Evolutionary conservation across 768 basidiomycete genomes (phyloP).

Genomic region (Stropharia rugosoannulata): DNA sequence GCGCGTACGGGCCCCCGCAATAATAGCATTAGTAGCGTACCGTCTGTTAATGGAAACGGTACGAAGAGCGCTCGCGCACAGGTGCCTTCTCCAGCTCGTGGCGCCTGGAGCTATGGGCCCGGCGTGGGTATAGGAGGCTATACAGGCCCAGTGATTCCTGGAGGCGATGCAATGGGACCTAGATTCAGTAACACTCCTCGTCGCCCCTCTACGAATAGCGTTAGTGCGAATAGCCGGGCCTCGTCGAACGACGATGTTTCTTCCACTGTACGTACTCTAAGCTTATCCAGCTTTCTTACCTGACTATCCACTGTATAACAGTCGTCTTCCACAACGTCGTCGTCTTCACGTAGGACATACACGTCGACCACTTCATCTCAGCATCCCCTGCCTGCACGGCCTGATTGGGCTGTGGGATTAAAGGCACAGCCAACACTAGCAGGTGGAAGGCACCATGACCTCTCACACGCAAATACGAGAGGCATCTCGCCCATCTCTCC

Average conservation of each 20-base stretch:
- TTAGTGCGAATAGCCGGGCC: slow-evolving; percentile 55
- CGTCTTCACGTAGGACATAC: slow-evolving; percentile 75
- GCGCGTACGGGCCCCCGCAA: slow-evolving; percentile 24
- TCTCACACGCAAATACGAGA: slow-evolving; percentile 35
- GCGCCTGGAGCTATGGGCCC: slow-evolving; percentile 73
- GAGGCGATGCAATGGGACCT: slow-evolving; percentile 59
- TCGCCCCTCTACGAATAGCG: slow-evolving; percentile 53
- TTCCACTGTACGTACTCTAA: slow-evolving; percentile 62
- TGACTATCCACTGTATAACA: slow-evolving; percentile 13
- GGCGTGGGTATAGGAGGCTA: slow-evolving; percentile 52
- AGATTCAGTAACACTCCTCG: slow-evolving; percentile 54
- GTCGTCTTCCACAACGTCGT: slow-evolving; percentile 80
- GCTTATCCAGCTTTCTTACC: slow-evolving; percentile 3
- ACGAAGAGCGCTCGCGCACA: slow-evolving; percentile 25
- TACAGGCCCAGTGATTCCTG: slow-evolving; percentile 25
- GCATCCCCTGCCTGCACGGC: slow-evolving; percentile 77
- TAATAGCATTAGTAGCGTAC: slow-evolving; percentile 20
- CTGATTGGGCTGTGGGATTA: slow-evolving; percentile 88
- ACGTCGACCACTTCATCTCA: slow-evolving; percentile 73
- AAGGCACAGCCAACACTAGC: slow-evolving; percentile 74
- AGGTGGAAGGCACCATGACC: slow-evolving; percentile 51
- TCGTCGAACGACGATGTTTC: slow-evolving; percentile 71
- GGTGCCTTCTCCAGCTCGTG: slow-evolving; percentile 40
- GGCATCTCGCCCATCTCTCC: slow-evolving; percentile 42
- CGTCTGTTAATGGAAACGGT: slow-evolving; percentile 23